phyloP scores from a whole-genome alignment of 805 yeast genomes.

The Saitoella complicata region DNA sequence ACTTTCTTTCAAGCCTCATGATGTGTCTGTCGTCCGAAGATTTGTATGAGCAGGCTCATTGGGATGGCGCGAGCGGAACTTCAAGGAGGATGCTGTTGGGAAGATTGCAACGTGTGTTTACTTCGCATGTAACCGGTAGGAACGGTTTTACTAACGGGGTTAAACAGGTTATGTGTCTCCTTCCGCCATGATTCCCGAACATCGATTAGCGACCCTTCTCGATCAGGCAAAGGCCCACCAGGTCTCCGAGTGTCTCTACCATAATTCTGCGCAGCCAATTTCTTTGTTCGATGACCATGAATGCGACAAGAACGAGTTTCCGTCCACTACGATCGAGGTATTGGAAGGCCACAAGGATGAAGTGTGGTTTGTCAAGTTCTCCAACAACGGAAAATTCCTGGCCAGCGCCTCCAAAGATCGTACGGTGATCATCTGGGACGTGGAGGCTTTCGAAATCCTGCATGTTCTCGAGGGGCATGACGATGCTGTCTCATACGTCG shows the following conservation, averaged over 20 bases:
- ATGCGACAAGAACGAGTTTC: slow-evolving; percentile 26
- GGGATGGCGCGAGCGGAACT: slow-evolving; percentile 20
- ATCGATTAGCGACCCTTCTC: slow-evolving; percentile 33
- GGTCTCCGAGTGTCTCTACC: slow-evolving; percentile 23
- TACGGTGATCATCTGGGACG: slow-evolving; percentile 49
- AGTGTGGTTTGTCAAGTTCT: slow-evolving; percentile 70
- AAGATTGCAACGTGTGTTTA: slow-evolving; percentile 22
- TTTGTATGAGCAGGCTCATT: slow-evolving; percentile 18
- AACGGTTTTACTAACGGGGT: too few species aligned
- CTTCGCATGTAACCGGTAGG: too few species aligned
- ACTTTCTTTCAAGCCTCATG: slow-evolving; percentile 17
- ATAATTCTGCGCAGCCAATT: slow-evolving; percentile 12
- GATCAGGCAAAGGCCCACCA: slow-evolving; percentile 37
- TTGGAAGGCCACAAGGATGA: slow-evolving; percentile 47
- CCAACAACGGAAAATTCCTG: slow-evolving; percentile 57
- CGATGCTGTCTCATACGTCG: slow-evolving; percentile 25
- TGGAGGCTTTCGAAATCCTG: slow-evolving; percentile 21
- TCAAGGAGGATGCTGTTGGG: slow-evolving; percentile 29
- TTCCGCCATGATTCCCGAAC: slow-evolving; percentile 36
- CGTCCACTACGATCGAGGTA: slow-evolving; percentile 31
- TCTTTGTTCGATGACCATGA: slow-evolving; percentile 25
- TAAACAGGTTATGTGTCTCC: slow-evolving; percentile 29
- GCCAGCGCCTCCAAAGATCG: slow-evolving; percentile 68
- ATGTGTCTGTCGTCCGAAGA: slow-evolving; percentile 18
- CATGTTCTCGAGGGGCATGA: slow-evolving; percentile 17